phyloP scores from a whole-genome alignment of 2,329 filamentous ascomycete species.

The Intubia oerlemansii region DNA sequence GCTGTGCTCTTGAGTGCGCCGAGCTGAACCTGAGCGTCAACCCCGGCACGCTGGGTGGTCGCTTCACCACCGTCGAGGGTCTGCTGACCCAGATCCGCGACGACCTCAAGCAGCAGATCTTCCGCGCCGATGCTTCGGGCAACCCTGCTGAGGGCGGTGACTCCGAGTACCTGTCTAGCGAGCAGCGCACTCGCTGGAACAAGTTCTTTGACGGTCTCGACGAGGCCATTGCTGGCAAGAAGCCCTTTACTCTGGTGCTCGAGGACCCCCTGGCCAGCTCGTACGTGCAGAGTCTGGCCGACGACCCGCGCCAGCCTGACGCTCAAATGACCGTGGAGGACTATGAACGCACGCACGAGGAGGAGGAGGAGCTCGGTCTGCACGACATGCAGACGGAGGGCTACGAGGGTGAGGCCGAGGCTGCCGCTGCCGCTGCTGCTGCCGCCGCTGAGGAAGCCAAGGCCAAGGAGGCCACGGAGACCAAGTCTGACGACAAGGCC shows the following conservation, averaged over 20 bases:
- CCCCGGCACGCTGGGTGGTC: conserved; percentile 80
- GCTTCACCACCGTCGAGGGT: conserved; percentile 93
- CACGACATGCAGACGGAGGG: conserved; percentile 83
- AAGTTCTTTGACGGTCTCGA: conserved; percentile 62
- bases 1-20: conserved; percentile 66
- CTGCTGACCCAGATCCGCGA: conserved; percentile 80
- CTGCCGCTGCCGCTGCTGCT: conserved; percentile 39
- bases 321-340: conserved; percentile 62
- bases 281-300: conserved; percentile 76
- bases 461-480: conserved; percentile 55
- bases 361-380: conserved; percentile 82
- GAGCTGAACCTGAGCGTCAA: conserved; percentile 77
- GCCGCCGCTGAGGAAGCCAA: conserved; percentile 41
- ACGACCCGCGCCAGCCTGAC: conserved; percentile 48
- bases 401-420: conserved; percentile 40
- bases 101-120: conserved; percentile 75
- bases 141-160: conserved; percentile 49
- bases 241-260: conserved; percentile 63
- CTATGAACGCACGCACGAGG: conserved; percentile 73
- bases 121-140: conserved; percentile 24
- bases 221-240: conserved; percentile 57
- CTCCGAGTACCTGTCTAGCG: conserved; percentile 34
- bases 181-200: conserved; percentile 53
- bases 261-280: conserved; percentile 80
- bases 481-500: conserved; percentile 33